phyloP scores from a whole-genome alignment of 148 eudicot species.

The Simmondsia chinensis region DNA sequence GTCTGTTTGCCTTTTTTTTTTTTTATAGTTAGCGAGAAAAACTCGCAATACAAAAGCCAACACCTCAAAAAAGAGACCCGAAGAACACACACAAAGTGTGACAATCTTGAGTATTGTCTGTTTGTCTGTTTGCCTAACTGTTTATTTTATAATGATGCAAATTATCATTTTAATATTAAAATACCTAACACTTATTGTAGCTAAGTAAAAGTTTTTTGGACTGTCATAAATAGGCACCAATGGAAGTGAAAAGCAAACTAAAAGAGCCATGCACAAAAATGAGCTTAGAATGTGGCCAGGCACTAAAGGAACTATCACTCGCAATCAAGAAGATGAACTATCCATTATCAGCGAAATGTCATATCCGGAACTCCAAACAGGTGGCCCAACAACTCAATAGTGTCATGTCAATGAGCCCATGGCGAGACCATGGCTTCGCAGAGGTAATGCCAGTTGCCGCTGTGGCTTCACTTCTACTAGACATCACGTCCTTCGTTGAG shows the following conservation, averaged over 20 bases:
- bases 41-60: too few relatives aligned
- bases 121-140: too few relatives aligned
- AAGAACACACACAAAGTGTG: too few relatives aligned
- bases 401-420: conserved; percentile 17
- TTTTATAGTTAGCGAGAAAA: too few relatives aligned
- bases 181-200: not conserved
- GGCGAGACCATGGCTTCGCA: conserved; percentile 17
- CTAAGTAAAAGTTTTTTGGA: too few relatives aligned
- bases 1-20: too few relatives aligned
- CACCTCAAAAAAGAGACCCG: too few relatives aligned
- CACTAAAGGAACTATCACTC: conserved; percentile 35
- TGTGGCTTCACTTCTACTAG: conserved; percentile 35
- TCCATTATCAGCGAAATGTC: conserved; percentile 26
- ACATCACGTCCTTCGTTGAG: conserved; percentile 31
- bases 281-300: conserved; percentile 43
- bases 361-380: conserved; percentile 30
- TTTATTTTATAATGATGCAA: not conserved
- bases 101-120: too few relatives aligned
- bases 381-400: conserved; percentile 23
- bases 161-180: conserved; percentile 11
- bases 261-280: conserved; percentile 26
- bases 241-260: conserved; percentile 18
- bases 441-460: conserved; percentile 30
- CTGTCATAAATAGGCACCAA: conserved; percentile 16
- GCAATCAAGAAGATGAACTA: conserved; percentile 28